Conservation (phyloP, 441 rosid species). For the Hura crepitans region DNA sequence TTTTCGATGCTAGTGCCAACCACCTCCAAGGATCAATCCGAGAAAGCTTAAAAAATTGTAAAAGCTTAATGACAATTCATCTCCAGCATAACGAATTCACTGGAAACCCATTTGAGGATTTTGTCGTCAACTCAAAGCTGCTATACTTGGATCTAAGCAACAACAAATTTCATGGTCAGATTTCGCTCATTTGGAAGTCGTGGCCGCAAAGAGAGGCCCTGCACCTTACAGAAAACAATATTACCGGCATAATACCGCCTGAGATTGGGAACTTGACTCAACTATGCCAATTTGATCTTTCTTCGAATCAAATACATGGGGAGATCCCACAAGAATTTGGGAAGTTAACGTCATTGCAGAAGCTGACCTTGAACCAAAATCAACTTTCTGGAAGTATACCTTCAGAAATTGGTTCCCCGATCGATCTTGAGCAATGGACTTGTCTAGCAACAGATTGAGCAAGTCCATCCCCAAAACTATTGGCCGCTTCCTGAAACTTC, state of each 20-base stretch:
- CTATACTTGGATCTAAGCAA: slow-evolving; percentile 23
- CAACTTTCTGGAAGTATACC: slow-evolving; percentile 25
- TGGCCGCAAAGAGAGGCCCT: slow-evolving; percentile 22
- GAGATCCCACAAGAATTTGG: slow-evolving; percentile 31
- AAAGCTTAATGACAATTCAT: slow-evolving; percentile 22
- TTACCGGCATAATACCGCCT: slow-evolving; percentile 26
- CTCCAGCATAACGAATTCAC: too few relatives aligned
- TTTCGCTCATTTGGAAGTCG: slow-evolving; percentile 29
- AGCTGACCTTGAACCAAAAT: slow-evolving; percentile 19
- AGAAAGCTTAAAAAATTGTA: slow-evolving; percentile 31
- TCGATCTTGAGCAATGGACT: slow-evolving; percentile 13
- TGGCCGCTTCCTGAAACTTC: slow-evolving; percentile 5
- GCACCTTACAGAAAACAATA: slow-evolving; percentile 24
- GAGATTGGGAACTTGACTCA: slow-evolving; percentile 27
- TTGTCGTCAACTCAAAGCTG: slow-evolving; percentile 30
- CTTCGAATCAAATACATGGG: slow-evolving; percentile 31
- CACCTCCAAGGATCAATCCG: slow-evolving; percentile 32
- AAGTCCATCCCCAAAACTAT: slow-evolving; percentile 16
- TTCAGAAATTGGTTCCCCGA: slow-evolving; percentile 21
- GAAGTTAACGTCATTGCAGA: slow-evolving; percentile 17
- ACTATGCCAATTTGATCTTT: slow-evolving; percentile 25
- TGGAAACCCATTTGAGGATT: too few relatives aligned
- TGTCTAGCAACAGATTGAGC: slow-evolving; percentile 25
- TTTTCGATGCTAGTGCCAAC: slow-evolving; percentile 20
- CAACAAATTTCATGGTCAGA: slow-evolving; percentile 32